phyloP scores from a whole-genome alignment of 371 early-diverging fungal species.

The Encephalitozoon romaleae region DNA sequence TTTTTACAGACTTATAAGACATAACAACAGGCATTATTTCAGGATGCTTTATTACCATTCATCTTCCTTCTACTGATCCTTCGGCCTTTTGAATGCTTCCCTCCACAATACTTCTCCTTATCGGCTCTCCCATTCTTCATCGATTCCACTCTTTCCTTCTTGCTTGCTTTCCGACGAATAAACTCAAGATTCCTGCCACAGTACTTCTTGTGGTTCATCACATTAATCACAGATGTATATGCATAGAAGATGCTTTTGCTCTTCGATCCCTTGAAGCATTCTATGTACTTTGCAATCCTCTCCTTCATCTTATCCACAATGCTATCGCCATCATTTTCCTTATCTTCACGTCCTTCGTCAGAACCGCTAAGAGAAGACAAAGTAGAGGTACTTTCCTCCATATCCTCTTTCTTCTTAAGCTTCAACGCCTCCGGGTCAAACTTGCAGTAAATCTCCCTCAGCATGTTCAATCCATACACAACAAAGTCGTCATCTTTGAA shows the following conservation, averaged over 20 bases:
- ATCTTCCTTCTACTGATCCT: constrained; percentile 31
- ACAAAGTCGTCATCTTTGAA: constrained; percentile 55
- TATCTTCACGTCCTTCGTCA: neutral
- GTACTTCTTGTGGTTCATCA: constrained; percentile 25
- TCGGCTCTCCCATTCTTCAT: constrained; percentile 24
- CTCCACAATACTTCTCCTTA: constrained; percentile 12
- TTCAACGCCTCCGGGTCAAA: constrained; percentile 20
- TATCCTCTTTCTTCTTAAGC: constrained; percentile 9
- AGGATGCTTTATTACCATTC: constrained; percentile 8
- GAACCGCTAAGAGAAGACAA: neutral
- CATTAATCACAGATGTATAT: constrained; percentile 32
- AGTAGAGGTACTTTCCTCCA: neutral
- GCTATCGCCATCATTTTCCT: neutral
- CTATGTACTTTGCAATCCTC: constrained; percentile 20
- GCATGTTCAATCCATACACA: constrained; percentile 52
- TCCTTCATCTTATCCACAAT: constrained; percentile 2
- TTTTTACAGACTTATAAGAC: neutral
- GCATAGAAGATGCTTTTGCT: constrained; percentile 31
- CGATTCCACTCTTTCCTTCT: constrained; percentile 49
- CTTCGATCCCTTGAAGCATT: constrained; percentile 32
- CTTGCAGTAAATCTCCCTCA: constrained; percentile 38
- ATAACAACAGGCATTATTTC: neutral
- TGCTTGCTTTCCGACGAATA: constrained; percentile 41
- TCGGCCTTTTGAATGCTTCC: constrained; percentile 10
- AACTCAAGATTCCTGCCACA: constrained; percentile 7